Conservation (phyloP, 495 filamentous ascomycete species). For the Geopyxis carbonaria region DNA sequence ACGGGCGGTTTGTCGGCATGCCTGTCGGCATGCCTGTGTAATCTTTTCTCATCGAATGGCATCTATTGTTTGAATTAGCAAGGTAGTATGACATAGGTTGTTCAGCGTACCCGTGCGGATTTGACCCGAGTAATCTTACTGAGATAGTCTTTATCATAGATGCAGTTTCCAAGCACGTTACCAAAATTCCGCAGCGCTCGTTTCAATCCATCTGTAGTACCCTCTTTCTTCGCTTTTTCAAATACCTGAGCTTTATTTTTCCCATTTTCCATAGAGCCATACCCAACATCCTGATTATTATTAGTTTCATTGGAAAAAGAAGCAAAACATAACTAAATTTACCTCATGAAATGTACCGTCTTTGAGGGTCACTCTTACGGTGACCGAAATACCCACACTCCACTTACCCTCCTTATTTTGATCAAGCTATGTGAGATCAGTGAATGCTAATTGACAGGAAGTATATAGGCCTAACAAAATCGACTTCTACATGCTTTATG, state of each 20-base stretch:
- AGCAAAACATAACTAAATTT: no score
- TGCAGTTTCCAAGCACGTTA: slow-evolving; percentile 89
- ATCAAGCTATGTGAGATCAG: slow-evolving; percentile 37
- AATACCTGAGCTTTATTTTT: slow-evolving; percentile 88
- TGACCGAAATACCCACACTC: slow-evolving; percentile 67
- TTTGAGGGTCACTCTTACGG: slow-evolving; percentile 69
- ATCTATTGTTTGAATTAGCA: slow-evolving; percentile 5
- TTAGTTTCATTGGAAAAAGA: slow-evolving; percentile 1
- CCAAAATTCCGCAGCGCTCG: slow-evolving; percentile 80
- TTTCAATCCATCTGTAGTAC: slow-evolving; percentile 85
- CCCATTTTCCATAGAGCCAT: slow-evolving; percentile 86
- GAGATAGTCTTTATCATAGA: slow-evolving; percentile 92
- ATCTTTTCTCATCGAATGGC: slow-evolving; percentile 17
- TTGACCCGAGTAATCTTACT: slow-evolving; percentile 70
- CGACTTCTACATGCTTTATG: slow-evolving; percentile 75
- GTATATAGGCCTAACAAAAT: slow-evolving; percentile 44
- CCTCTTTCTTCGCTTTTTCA: slow-evolving; percentile 97
- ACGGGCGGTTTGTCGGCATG: no score
- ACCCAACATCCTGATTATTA: slow-evolving; percentile 61
- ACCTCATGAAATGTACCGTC: slow-evolving; percentile 86
- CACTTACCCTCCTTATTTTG: slow-evolving; percentile 49
- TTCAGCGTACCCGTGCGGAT: slow-evolving; percentile 8
- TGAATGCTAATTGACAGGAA: slow-evolving; percentile 7
- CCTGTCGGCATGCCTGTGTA: slow-evolving; percentile 17
- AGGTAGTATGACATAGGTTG: neutral